Evolutionary conservation across 768 basidiomycete genomes (phyloP), one percentile per base, ranked within the genome.

Genomic region (Podaxis sp.): DNA sequence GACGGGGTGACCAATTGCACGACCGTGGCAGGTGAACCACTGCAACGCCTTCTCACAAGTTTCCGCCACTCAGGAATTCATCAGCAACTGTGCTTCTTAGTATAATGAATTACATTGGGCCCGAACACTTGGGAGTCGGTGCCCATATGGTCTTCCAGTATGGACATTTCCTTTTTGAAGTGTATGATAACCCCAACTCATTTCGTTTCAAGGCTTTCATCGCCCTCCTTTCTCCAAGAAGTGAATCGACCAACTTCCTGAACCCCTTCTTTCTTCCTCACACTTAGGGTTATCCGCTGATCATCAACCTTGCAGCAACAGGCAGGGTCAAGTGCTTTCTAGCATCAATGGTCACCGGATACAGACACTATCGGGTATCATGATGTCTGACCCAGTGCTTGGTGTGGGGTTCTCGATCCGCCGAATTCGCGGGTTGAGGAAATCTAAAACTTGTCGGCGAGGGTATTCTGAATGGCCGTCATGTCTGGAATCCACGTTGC

Each of bases 71-170:
- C 12, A 33, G 9, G 46, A 9, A 3, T 48, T 22, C 26, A 36
- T 30, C 33, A 26, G 30, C 54, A 67, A 63, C 57, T 52, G 63
- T 66, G 44, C 44, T 63, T 33, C 53, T 67, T 51, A 61, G 63
- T n/a, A 65, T 58, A 26, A 46, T 67, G 28, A 38, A 68, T 44
- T 66, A 63, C 54, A 63, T 64, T 63, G 61, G 64, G 26, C 52
- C 65, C 19, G 66, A 63, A 28, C 61, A 60, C 57, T 57, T 55
- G 63, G 62, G 65, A 46, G 68, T 64, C 46, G 62, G 65, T 48
- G 61, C 67, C 12, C 68, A 66, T 30, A 59, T 54, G 52, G 64
- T 68, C 15, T 69, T 66, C 36, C 67, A 64, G 67, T 69, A 48
- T 63, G 67, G 57, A n/a, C 17, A 4, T 46, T 12, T 19, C 38